These are phyloP conservation scores for Schizochytrium sp. DNA, from an alignment of 108 stramenopile species.

Conservation along the genomic window DNA sequence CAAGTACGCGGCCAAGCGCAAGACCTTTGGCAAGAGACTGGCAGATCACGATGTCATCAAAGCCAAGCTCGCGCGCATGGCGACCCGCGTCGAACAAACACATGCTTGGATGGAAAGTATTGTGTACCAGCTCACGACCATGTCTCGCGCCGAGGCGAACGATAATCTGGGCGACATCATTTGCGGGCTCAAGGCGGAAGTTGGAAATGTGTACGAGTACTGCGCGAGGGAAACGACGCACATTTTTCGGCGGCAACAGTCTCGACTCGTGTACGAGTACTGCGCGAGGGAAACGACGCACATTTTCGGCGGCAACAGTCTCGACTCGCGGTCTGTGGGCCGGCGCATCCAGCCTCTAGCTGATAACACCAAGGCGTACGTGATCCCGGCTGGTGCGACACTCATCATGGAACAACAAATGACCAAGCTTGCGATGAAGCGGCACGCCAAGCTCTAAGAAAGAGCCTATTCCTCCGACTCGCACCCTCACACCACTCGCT, in stretches of 20 bases:
- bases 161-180: background rate
- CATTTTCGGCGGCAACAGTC: background rate
- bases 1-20: background rate
- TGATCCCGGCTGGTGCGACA: background rate
- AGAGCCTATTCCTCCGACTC: too few species aligned
- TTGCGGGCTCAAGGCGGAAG: background rate
- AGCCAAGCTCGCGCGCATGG: background rate
- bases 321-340: background rate
- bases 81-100: background rate
- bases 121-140: background rate
- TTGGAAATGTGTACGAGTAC: background rate
- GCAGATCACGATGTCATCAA: background rate
- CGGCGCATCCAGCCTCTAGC: background rate
- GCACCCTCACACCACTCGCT: too few species aligned
- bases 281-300: background rate
- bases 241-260: background rate
- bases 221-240: background rate
- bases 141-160: background rate
- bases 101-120: background rate
- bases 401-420: background rate
- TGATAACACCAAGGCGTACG: background rate
- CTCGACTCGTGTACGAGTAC: background rate
- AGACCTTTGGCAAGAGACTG: background rate
- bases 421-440: background rate
- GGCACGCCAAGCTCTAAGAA: background rate